Conservation (phyloP, 306 rosid species). For the Gastrolobium villosum region DNA sequence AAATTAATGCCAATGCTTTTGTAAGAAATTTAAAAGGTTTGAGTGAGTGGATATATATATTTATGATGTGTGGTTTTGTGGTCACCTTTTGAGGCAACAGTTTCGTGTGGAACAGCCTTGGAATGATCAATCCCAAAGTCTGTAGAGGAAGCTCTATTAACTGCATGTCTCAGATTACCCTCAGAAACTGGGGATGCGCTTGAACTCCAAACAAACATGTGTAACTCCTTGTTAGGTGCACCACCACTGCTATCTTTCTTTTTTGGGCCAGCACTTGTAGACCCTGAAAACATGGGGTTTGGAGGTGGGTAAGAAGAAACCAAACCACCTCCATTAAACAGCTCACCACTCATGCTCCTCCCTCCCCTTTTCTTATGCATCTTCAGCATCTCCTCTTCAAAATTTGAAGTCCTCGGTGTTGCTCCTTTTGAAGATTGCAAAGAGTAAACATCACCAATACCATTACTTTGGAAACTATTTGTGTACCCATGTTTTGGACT, state of each 20-base stretch:
- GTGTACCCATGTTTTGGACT: constrained; percentile 85
- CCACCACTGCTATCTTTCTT: constrained; percentile 62
- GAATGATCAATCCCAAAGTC: constrained; percentile 68
- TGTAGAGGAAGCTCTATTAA: constrained; percentile 67
- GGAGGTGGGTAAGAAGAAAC: constrained; percentile 74
- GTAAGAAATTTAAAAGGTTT: neutral
- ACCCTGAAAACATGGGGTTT: constrained; percentile 76
- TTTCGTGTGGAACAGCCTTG: constrained; percentile 61
- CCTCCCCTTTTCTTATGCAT: constrained; percentile 68
- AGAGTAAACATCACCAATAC: constrained; percentile 66
- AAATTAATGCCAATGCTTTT: neutral
- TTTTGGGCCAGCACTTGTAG: constrained; percentile 60
- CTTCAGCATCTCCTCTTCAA: constrained; percentile 82
- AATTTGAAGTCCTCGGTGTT: constrained; percentile 79
- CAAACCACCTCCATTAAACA: constrained; percentile 65
- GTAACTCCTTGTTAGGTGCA: constrained; percentile 72
- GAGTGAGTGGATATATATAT: neutral
- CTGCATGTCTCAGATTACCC: constrained; percentile 76
- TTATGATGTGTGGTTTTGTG: constrained; percentile 5
- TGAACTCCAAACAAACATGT: constrained; percentile 96
- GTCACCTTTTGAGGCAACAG: constrained; percentile 66
- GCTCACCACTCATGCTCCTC: constrained; percentile 81
- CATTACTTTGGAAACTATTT: constrained; percentile 63
- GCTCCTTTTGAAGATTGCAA: constrained; percentile 77
- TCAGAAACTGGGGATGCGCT: constrained; percentile 89